Evolutionary conservation across 768 basidiomycete species (phyloP).

Genomic region (Tylopilus sp.): DNA sequence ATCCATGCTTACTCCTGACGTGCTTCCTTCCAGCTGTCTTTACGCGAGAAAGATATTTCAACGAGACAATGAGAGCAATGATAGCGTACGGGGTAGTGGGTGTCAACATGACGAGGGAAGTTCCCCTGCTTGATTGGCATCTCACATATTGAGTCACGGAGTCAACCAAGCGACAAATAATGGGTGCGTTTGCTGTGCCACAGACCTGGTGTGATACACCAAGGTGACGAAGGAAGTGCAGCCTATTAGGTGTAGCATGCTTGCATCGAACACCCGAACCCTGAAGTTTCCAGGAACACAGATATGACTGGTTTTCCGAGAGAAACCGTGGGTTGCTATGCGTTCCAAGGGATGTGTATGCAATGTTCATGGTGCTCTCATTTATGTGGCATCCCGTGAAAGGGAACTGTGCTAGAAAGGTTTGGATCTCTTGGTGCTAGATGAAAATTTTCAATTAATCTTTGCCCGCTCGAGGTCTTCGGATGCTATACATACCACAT

Average conservation of each 20-base stretch:
- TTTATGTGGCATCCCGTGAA: too few relatives aligned
- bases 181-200: neutral
- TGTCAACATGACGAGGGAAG: slow-evolving; percentile 18
- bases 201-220: slow-evolving; percentile 6
- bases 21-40: slow-evolving; percentile 17
- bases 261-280: neutral
- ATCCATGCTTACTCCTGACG: slow-evolving; percentile 6
- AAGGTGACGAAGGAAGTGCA: slow-evolving; percentile 18
- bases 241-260: neutral
- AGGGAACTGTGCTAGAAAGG: too few relatives aligned
- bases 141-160: slow-evolving; percentile 5
- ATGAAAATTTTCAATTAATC: too few relatives aligned
- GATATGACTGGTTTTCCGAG: neutral
- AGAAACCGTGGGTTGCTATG: too few relatives aligned
- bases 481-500: too few relatives aligned
- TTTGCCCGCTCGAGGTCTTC: too few relatives aligned
- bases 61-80: slow-evolving; percentile 11
- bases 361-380: too few relatives aligned
- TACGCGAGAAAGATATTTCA: slow-evolving; percentile 20
- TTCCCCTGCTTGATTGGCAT: slow-evolving; percentile 3
- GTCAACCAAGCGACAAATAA: slow-evolving; percentile 12
- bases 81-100: slow-evolving; percentile 16
- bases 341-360: too few relatives aligned
- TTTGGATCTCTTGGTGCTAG: too few relatives aligned
- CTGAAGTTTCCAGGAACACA: slow-evolving; percentile 13